A percentile compares a stretch with the other conserved stretches of the same genome.
phyloP scores from a whole-genome alignment of 2,329 filamentous ascomycete genomes.

The Calonectria pteridis region DNA sequence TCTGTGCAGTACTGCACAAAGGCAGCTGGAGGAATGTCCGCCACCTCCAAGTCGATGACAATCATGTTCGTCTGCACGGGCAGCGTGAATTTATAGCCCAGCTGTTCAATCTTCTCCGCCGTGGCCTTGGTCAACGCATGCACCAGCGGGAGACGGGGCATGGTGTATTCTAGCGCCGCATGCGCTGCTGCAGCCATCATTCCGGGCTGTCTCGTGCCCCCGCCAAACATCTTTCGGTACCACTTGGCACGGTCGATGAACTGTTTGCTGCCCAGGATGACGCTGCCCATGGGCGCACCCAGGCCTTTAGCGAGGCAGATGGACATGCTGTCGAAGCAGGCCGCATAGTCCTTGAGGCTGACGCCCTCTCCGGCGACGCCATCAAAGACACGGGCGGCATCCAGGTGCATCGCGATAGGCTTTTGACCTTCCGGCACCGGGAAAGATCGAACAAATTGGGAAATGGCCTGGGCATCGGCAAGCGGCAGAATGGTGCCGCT shows the following conservation, averaged over 20 bases:
- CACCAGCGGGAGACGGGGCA: conserved; percentile 37
- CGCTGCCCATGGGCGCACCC: conserved; percentile 81
- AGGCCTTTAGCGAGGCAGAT: conserved; percentile 84
- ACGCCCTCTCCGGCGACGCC: conserved; percentile 77
- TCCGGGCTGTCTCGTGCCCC: conserved; percentile 77
- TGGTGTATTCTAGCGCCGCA: conserved; percentile 64
- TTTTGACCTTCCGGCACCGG: conserved; percentile 50
- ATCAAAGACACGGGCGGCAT: conserved; percentile 83
- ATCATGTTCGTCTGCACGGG: conserved; percentile 47
- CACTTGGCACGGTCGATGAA: conserved; percentile 53
- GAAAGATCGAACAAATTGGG: conserved; percentile 70
- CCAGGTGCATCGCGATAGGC: conserved; percentile 76
- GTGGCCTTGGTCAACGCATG: conserved; percentile 37
- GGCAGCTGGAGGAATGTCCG: conserved; percentile 34
- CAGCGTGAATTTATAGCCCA: conserved; percentile 40
- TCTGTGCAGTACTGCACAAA: conserved; percentile 28
- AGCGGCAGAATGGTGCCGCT: conserved; percentile 82
- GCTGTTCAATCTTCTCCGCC: conserved; percentile 23
- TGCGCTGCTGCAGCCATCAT: conserved; percentile 77
- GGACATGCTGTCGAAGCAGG: conserved; percentile 77
- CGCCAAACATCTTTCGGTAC: conserved; percentile 76
- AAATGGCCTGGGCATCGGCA: conserved; percentile 74
- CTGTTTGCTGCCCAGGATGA: conserved; percentile 67
- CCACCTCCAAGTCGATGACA: conserved; percentile 37
- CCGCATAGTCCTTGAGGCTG: conserved; percentile 72